A percentile compares a stretch with the other conserved stretches of the same genome.
Evolutionary conservation across 1,139 yeast species (phyloP).

Genomic region (Taphrina flavorubra): DNA sequence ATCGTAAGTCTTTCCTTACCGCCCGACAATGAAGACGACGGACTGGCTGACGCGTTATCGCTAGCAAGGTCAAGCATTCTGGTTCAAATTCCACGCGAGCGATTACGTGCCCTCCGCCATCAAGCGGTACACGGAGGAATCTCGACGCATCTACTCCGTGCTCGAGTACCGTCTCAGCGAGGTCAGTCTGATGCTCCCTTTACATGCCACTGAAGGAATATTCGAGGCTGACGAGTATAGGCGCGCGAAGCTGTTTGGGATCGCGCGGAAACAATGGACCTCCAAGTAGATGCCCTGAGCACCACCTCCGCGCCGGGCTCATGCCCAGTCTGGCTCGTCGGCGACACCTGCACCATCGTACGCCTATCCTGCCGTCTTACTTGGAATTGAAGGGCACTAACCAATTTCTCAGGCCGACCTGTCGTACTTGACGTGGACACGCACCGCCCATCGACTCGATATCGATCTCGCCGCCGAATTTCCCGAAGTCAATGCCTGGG

Average conservation of each 20-base stretch:
- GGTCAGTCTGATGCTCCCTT: slow-evolving; percentile 6
- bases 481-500: slow-evolving; percentile 59
- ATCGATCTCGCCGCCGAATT: slow-evolving; percentile 55
- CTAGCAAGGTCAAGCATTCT: slow-evolving; percentile 46
- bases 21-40: slow-evolving; percentile 15
- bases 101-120: slow-evolving; percentile 43
- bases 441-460: slow-evolving; percentile 48
- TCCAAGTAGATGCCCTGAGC: slow-evolving; percentile 22
- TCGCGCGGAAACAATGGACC: slow-evolving; percentile 17
- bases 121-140: slow-evolving; percentile 45
- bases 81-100: slow-evolving; percentile 45
- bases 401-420: slow-evolving; percentile 41
- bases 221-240: background rate
- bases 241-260: slow-evolving; percentile 34
- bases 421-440: slow-evolving; percentile 47
- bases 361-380: background rate
- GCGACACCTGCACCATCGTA: slow-evolving; percentile 45
- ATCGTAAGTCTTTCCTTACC: background rate
- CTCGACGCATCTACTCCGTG: slow-evolving; percentile 44
- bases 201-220: background rate
- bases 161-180: slow-evolving; percentile 43
- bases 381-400: no score
- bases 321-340: slow-evolving; percentile 48
- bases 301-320: slow-evolving; percentile 46
- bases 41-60: slow-evolving; percentile 42